These are phyloP conservation scores for Lasiodiplodia theobromae DNA, from an alignment of 2,329 filamentous ascomycete genomes.

Conservation along the genomic window DNA sequence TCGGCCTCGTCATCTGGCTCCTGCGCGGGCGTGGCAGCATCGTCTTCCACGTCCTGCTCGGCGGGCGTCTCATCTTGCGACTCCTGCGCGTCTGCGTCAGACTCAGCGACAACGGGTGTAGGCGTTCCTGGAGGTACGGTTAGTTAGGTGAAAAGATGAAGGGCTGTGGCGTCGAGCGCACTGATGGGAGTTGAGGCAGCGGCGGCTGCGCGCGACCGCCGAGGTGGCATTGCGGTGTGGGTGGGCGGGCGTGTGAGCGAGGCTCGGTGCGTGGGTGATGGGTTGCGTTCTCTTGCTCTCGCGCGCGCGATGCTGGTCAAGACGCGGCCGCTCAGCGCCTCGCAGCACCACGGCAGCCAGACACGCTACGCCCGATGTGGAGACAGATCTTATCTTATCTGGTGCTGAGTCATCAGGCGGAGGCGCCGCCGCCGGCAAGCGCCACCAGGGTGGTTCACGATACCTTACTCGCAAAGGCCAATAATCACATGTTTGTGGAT, in stretches of 20 bases:
- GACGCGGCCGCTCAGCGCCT: conserved; percentile 6
- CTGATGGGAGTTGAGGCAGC: conserved; percentile 26
- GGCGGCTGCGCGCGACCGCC: conserved; percentile 28
- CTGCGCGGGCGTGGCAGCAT: conserved; percentile 48
- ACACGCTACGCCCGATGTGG: not conserved
- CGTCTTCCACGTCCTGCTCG: conserved; percentile 47
- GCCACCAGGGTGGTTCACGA: conserved; percentile 18
- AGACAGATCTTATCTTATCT: not conserved
- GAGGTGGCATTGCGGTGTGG: conserved; percentile 23
- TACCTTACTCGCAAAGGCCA: conserved; percentile 8
- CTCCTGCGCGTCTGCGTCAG: conserved; percentile 35
- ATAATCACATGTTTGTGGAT: conserved; percentile 18
- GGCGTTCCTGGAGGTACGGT: conserved; percentile 37
- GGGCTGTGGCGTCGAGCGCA: not conserved
- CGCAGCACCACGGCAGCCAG: not conserved
- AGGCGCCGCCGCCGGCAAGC: not conserved
- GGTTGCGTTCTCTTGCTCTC: conserved; percentile 6
- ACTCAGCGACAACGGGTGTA: conserved; percentile 38
- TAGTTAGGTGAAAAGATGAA: not conserved
- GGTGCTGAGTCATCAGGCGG: not conserved
- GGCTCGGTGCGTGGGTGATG: conserved; percentile 10
- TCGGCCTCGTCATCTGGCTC: conserved; percentile 55
- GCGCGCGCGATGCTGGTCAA: conserved; percentile 19
- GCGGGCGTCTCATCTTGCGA: conserved; percentile 42
- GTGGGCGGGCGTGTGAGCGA: not conserved